A percentile compares a stretch with the other conserved stretches of the same genome.
phyloP scores from a whole-genome alignment of 2,329 filamentous ascomycete genomes.

The Cyphellophora attinorum region DNA sequence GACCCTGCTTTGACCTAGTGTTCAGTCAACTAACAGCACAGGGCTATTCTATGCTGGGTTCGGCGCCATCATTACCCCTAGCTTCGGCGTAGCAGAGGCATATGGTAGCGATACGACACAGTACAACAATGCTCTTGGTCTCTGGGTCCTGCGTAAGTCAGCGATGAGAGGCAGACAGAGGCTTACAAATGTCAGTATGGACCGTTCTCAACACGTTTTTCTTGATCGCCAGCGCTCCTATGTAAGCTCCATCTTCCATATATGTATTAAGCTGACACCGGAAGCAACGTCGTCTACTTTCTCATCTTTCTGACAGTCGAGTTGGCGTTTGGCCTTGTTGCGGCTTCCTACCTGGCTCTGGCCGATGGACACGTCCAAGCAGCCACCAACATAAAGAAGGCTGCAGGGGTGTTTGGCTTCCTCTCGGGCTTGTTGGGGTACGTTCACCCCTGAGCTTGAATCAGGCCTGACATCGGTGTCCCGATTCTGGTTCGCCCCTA shows the following conservation, averaged over 20 bases:
- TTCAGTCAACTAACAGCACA: conserved; percentile 16
- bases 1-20: conserved; percentile 3
- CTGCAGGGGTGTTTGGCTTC: conserved; percentile 39
- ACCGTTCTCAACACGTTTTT: conserved; percentile 38
- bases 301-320: conserved; percentile 40
- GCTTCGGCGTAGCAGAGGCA: conserved; percentile 35
- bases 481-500: no score
- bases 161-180: background rate
- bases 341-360: conserved; percentile 35
- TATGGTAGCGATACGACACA: conserved; percentile 29
- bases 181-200: conserved; percentile 29
- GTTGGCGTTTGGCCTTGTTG: conserved; percentile 33
- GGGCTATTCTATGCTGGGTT: conserved; percentile 41
- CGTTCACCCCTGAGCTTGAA: no score
- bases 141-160: conserved; percentile 36
- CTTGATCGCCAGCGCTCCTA: conserved; percentile 34
- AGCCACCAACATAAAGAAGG: conserved; percentile 30
- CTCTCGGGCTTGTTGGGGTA: conserved; percentile 35
- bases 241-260: conserved; percentile 9
- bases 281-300: conserved; percentile 37
- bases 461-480: no score
- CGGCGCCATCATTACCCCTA: conserved; percentile 38
- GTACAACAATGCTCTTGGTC: conserved; percentile 41
- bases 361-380: conserved; percentile 31
- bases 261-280: background rate